Base-by-base conservation (phyloP, 2,329 filamentous ascomycete genomes). In the Raffaelea ambrosiae region DNA sequence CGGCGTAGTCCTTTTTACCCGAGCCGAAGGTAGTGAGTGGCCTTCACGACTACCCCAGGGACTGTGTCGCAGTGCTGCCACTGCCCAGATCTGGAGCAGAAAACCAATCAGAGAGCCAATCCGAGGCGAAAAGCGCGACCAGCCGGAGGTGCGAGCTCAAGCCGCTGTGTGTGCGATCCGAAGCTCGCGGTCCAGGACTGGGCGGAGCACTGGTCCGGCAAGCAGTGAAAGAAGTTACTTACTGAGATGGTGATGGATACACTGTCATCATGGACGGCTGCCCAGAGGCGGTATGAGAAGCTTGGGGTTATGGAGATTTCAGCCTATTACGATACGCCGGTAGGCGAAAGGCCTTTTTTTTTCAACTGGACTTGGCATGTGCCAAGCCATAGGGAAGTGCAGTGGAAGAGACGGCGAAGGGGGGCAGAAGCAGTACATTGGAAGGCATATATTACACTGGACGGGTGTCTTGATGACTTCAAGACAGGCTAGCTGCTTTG, bases 241-340 rank as follows among this genome's bases (percentile, higher is more conserved):
- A 55, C 51, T 22, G 45, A 47, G 7, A 41, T 48, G 14, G 50
- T 52, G 19, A 51, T 55, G 44, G 53, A 53, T 47, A 55, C 53
- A 26, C 46, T 55, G 40, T 9, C 35, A 18, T 42, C 46, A 2
- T 51, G 53, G 53, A 20, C 61, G 3, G 61, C 63, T 4, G 69
- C 67, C 0, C 59, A 64, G 35, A 59, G 58, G 8, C 58, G 75
- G 23, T 76, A 75, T 56, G 60, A 65, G 49, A 73, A 67, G 51
- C 62, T 70, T 54, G 71, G 71, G 3, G 75, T 71, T 53, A 58
- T 61, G 44, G 38, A 51, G 35, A 51, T 45, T 13, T 18, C 23
- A 14, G 46, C 51, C 3, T 55, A 55, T 43, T 55, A 55, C 39
- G 43, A 49, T 14, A 51, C 48, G 26, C 53, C 53, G 13, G 45